A percentile compares a stretch with the other conserved stretches of the same genome.
These are phyloP conservation scores for Hansenula lynferdii DNA, from an alignment of 1,139 yeast species.

Conservation along the genomic window DNA sequence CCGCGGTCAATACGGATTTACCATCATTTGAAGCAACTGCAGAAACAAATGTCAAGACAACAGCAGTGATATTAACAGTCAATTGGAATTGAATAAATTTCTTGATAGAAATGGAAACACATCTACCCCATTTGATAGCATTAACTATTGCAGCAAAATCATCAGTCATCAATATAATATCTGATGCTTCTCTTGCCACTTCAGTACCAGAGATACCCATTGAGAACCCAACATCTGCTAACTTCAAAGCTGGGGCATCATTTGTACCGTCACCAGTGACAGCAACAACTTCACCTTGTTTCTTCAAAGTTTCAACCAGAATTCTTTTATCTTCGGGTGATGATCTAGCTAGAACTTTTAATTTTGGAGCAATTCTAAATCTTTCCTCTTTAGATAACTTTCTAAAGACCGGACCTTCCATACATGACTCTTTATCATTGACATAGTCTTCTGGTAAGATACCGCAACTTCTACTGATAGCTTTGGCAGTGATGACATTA, in stretches of 20 bases:
- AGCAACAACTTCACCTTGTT: constrained; percentile 90
- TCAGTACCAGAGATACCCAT: constrained; percentile 95
- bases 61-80: constrained; percentile 96
- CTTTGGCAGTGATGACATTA: constrained; percentile 81
- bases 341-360: constrained; percentile 87
- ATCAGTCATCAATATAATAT: constrained; percentile 90
- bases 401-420: constrained; percentile 94
- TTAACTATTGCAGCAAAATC: constrained; percentile 93
- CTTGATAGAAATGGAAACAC: constrained; percentile 90
- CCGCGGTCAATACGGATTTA: constrained; percentile 89
- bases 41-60: constrained; percentile 85
- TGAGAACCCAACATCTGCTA: constrained; percentile 91
- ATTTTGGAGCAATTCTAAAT: constrained; percentile 54
- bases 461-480: constrained; percentile 84
- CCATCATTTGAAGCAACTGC: constrained; percentile 82
- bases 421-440: constrained; percentile 54
- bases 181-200: constrained; percentile 95
- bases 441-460: constrained; percentile 55
- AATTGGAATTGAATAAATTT: constrained; percentile 94
- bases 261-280: constrained; percentile 99
- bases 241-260: constrained; percentile 90
- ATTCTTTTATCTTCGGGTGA: constrained; percentile 93
- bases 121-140: constrained; percentile 99
- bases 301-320: constrained; percentile 76
- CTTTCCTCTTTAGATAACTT: constrained; percentile 58